A percentile compares a stretch with the other conserved stretches of the same genome.
These are phyloP conservation scores for Pestalotiopsis sp. DNA, from an alignment of 2,329 filamentous ascomycete genomes.

Conservation along the genomic window DNA sequence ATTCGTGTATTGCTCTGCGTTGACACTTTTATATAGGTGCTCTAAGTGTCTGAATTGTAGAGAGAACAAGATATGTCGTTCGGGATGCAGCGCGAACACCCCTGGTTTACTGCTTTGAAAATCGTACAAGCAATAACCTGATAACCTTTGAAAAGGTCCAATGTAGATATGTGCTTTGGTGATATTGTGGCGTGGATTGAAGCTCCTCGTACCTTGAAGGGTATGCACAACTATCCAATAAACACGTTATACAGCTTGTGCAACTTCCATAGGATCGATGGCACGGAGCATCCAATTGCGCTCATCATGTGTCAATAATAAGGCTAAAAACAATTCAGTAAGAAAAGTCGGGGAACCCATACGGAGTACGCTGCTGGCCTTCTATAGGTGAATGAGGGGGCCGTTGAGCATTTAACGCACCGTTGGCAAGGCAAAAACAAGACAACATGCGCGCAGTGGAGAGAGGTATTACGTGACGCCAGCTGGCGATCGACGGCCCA, in stretches of 20 bases:
- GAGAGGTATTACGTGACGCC: not conserved
- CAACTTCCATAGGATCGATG: not conserved
- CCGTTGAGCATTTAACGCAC: not conserved
- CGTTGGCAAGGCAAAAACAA: not conserved
- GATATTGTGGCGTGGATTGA: not conserved
- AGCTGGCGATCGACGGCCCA: not conserved
- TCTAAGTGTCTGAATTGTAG: not conserved
- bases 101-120: too few species aligned
- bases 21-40: not conserved
- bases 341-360: not conserved
- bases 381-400: not conserved
- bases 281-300: not conserved
- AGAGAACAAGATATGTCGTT: not conserved
- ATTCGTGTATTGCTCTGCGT: not conserved
- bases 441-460: not conserved
- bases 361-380: not conserved
- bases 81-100: too few species aligned
- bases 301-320: not conserved
- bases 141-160: not conserved
- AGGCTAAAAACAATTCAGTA: not conserved
- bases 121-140: too few species aligned
- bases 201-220: not conserved
- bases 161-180: not conserved
- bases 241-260: not conserved
- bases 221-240: not conserved